phyloP scores from a whole-genome alignment of 306 rosid species.

The Vicia sativa region DNA sequence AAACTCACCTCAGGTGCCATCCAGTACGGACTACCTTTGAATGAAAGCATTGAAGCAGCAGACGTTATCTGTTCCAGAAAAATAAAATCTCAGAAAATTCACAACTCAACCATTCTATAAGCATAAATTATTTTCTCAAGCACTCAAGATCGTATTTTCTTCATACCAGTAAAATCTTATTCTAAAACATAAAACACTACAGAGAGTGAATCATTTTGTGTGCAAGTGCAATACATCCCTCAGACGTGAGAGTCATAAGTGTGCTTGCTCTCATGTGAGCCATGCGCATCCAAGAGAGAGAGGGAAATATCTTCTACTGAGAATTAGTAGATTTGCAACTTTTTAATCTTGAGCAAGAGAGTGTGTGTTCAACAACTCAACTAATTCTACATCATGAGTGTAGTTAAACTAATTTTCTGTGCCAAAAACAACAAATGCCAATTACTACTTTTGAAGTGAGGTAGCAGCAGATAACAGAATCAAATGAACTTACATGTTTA shows the following conservation, averaged over 20 bases:
- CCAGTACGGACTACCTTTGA: constrained; percentile 99
- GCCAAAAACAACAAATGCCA: constrained; percentile 31
- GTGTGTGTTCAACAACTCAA: constrained; percentile 23
- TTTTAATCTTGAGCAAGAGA: constrained; percentile 34
- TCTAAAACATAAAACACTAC: constrained; percentile 15
- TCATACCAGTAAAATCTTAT: constrained; percentile 16
- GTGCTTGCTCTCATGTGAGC: constrained; percentile 20
- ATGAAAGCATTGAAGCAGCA: constrained; percentile 82
- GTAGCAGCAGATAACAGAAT: constrained; percentile 42
- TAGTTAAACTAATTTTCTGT: constrained; percentile 20
- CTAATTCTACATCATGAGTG: constrained; percentile 33
- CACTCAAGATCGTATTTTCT: constrained; percentile 24
- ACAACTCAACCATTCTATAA: constrained; percentile 22
- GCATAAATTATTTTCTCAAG: background rate
- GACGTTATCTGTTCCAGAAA: constrained; percentile 68
- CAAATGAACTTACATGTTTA: constrained; percentile 66
- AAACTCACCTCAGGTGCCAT: constrained; percentile 97
- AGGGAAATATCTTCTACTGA: constrained; percentile 15
- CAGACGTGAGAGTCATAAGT: background rate
- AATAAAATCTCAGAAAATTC: constrained; percentile 32
- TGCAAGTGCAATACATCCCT: background rate
- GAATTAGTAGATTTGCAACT: constrained; percentile 30
- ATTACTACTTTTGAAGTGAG: constrained; percentile 30
- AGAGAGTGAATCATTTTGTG: constrained; percentile 3
- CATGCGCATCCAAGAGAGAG: constrained; percentile 22